phyloP scores from a whole-genome alignment of 495 filamentous ascomycete genomes.

The Penicillium atrosanguineum region DNA sequence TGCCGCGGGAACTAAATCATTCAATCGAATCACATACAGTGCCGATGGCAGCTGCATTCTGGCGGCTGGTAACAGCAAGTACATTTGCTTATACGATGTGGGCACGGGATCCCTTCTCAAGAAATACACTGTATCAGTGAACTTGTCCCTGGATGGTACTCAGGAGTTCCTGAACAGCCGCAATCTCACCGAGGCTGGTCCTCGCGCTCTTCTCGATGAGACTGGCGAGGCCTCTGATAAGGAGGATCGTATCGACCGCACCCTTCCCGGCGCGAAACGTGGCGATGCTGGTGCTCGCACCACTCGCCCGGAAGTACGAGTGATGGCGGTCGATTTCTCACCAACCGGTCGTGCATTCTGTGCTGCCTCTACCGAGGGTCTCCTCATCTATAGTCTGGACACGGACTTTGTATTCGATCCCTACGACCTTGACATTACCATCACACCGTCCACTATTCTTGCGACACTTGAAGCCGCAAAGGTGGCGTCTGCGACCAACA shows the following conservation, averaged over 20 bases:
- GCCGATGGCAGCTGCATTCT: constrained; percentile 87
- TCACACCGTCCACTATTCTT: constrained; percentile 81
- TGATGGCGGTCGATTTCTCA: constrained; percentile 80
- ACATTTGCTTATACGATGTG: constrained; percentile 93
- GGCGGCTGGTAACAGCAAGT: constrained; percentile 93
- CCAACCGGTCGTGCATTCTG: constrained; percentile 89
- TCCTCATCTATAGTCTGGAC: constrained; percentile 90
- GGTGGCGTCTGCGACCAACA: constrained; percentile 26
- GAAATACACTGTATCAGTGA: constrained; percentile 91
- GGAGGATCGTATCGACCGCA: constrained; percentile 77
- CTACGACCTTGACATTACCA: constrained; percentile 89
- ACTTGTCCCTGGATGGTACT: constrained; percentile 89
- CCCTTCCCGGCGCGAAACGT: constrained; percentile 84
- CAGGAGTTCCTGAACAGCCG: constrained; percentile 95
- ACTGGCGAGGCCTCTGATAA: constrained; percentile 85
- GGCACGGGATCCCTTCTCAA: constrained; percentile 85
- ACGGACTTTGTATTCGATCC: constrained; percentile 79
- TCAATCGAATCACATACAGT: constrained; percentile 83
- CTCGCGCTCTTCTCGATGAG: constrained; percentile 75
- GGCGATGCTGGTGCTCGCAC: constrained; percentile 78
- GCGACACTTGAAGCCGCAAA: constrained; percentile 59
- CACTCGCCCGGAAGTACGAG: constrained; percentile 78
- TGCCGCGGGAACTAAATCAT: constrained; percentile 81
- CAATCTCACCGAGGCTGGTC: constrained; percentile 85
- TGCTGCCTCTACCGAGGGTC: constrained; percentile 89